Base-by-base conservation (phyloP, 768 basidiomycete species). In the Rhizopogon vesiculosus region DNA sequence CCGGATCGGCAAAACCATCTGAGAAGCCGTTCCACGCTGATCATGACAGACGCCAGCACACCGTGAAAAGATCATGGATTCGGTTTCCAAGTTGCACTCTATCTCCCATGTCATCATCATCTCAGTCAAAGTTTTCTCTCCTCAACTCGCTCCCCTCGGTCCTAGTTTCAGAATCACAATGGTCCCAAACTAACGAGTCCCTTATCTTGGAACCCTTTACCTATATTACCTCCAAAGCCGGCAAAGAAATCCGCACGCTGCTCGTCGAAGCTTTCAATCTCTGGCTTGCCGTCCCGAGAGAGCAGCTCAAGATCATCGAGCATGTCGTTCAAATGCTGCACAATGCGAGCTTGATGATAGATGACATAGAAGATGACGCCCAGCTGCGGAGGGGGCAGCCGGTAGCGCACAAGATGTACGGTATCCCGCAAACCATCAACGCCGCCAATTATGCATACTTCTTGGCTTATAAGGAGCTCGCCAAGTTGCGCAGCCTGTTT, bases 361-460 rank as follows among this genome's bases (percentile, higher is more conserved):
- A 97, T 65, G 94, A 97, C 67, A 95, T 97, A 41, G 91, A 97
- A 69, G 94, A 97, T 59, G 89, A 89, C 55, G 89, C 91, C 0
- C 89, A 92, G 61, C 75, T 97, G 40, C 79, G 94, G 19, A 73
- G 96, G 60, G 97, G 96, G 2, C 78, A 83, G 31, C 95, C 95
- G 79, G 64, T 95, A 22, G 84, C 92, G 0, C 95, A 99, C 74
- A 92, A 91, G 74, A 96, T 99, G 61, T 99, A 96, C 63, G 96
- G 96, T 1, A 74, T 97, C 3, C 93, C 96, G 0, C 96, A 98
- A 66, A 97, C 96, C 0, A 94, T 99, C 74, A 99, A 99, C 68
- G 86, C 89, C 0, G 96, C 96, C 0, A 98, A 97, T 66, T 98
- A 98, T 61, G 93, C 94, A 29, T 98, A 96, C 67, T 99, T 98